Evolutionary conservation across 169 alveolate species (phyloP), one percentile per base, ranked within the genome.

Genomic region (Cyclospora cayetanensis): DNA sequence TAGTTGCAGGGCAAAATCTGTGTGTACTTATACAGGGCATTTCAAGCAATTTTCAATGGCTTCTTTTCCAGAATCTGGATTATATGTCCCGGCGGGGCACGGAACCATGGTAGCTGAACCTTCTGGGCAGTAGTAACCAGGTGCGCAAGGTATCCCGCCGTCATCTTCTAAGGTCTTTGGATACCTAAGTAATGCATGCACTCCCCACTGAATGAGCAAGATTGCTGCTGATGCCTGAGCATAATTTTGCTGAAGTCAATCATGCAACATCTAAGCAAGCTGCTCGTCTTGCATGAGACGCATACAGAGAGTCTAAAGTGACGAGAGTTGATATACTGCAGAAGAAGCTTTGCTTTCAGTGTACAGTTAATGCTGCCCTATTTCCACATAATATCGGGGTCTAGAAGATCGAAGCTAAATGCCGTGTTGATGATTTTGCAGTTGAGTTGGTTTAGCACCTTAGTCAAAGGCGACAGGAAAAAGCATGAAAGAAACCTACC

Each of bases 121-220:
- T 39, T 77, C 87, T 2, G 92, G 92, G 60, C 92, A 87, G 72
- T 87, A 87, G 65, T 87, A 34, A 27, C 92, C 92, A 1, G 85
- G 86, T 25, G 41, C 66, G 46, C 92, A 87, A 4, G 86, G 55
- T 9, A 42, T n/a, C 42, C 86, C 86, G 22, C 63, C 63, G 46
- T 76, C 86, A 27, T 39, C 63, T 37, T 3, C 5, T 27, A 76
- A 35, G 27, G 4, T 25, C 27, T 76, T 46, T 4, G 86, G 86
- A 42, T 42, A 42, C 86, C 86, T 76, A 22, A 76, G 25, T 46
- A 37, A 42, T 35, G 46, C 86, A 42, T 7, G 25, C 0, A 7
- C n/a, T 11, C n/a, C 60, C 7, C n/a, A 46, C 60, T 11, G n/a
- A 15, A 46, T 46, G 60, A 46, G 15, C 7, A 46, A 46, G 15